phyloP scores from a whole-genome alignment of 495 filamentous ascomycete genomes.

The Penicillium maclennaniae region DNA sequence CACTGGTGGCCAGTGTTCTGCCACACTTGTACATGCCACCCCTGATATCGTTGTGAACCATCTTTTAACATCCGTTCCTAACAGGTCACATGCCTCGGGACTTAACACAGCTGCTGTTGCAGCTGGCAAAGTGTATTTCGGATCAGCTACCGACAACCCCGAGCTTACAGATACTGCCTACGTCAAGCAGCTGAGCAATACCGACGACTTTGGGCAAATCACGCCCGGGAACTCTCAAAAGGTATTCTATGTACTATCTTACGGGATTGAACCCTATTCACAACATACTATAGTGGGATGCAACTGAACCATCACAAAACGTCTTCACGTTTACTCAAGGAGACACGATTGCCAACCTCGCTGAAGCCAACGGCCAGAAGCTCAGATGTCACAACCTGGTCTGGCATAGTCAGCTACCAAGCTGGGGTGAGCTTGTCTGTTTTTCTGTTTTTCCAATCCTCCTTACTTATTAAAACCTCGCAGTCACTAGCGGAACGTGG shows the following conservation, averaged over 20 bases:
- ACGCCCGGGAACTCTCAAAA: conserved; percentile 60
- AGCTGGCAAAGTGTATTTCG: conserved; percentile 55
- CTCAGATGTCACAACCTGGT: conserved; percentile 59
- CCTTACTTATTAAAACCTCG: conserved; percentile 4
- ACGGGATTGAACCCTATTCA: neutral
- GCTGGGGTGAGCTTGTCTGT: conserved; percentile 48
- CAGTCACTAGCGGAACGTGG: conserved; percentile 53
- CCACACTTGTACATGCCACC: conserved; percentile 20
- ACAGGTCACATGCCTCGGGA: conserved; percentile 24
- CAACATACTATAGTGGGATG: conserved; percentile 39
- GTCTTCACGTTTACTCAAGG: conserved; percentile 49
- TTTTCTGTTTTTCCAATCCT: too few species aligned
- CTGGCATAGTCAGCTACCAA: conserved; percentile 59
- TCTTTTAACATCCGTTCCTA: neutral
- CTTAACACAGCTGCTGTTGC: conserved; percentile 51
- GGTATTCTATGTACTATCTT: conserved; percentile 6
- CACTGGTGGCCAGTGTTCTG: conserved; percentile 24
- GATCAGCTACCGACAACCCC: conserved; percentile 54
- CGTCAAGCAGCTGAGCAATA: conserved; percentile 40
- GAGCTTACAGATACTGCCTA: conserved; percentile 52
- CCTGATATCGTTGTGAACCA: neutral
- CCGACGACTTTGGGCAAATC: conserved; percentile 54
- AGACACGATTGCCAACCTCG: conserved; percentile 48
- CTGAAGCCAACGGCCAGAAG: conserved; percentile 50
- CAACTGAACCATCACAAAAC: conserved; percentile 45